Conservation (phyloP, 2,329 filamentous ascomycete species). For the Atkinsonella hypoxylon region DNA sequence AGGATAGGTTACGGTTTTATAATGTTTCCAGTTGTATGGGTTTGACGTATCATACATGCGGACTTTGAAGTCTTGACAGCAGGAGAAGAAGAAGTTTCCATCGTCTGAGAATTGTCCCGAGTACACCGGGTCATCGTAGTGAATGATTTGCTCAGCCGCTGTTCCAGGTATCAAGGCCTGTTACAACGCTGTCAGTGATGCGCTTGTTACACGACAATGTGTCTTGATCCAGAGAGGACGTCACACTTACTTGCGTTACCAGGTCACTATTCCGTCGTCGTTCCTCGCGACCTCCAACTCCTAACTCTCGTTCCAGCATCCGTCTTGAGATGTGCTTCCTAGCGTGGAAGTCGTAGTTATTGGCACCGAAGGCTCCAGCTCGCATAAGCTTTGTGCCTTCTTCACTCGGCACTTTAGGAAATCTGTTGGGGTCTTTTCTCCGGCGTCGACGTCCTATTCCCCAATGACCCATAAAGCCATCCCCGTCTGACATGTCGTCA, state of each 20-base stretch:
- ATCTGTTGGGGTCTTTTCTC: constrained; percentile 42
- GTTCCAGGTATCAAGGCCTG: constrained; percentile 67
- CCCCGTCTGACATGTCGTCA: constrained; percentile 25
- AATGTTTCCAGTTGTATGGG: constrained; percentile 89
- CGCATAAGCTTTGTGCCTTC: constrained; percentile 69
- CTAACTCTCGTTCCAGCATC: constrained; percentile 73
- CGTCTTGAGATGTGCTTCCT: constrained; percentile 54
- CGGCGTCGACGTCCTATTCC: constrained; percentile 30
- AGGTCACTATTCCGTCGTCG: constrained; percentile 50
- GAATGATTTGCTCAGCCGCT: constrained; percentile 73
- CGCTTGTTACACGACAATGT: neutral
- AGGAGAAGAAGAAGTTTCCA: constrained; percentile 93
- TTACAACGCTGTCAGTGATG: neutral
- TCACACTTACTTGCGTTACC: constrained; percentile 55
- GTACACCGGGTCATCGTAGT: constrained; percentile 78
- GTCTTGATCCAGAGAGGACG: no score
- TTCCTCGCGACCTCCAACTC: constrained; percentile 48
- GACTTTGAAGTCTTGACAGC: constrained; percentile 84
- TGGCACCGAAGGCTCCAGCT: constrained; percentile 66
- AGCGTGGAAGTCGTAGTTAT: constrained; percentile 39
- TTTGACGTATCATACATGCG: constrained; percentile 97
- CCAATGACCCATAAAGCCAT: constrained; percentile 24
- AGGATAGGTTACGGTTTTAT: constrained; percentile 79
- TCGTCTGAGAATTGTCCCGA: constrained; percentile 95
- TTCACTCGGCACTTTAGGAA: constrained; percentile 76